Base-by-base conservation (phyloP, 2,329 filamentous ascomycete species). In the Ceratocystis huliohia region DNA sequence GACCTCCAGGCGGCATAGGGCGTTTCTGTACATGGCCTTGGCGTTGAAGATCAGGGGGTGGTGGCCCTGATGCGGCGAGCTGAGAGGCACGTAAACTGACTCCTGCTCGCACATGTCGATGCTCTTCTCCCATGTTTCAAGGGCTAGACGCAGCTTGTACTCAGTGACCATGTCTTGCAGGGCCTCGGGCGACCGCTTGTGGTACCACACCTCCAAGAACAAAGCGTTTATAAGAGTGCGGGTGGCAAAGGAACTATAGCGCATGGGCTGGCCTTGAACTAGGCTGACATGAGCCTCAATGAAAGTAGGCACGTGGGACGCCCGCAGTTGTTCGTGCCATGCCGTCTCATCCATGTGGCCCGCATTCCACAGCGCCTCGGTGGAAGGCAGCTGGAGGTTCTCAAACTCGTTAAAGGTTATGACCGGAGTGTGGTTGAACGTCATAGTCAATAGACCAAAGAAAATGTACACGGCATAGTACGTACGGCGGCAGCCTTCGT, bases 381-480 rank as follows among this genome's bases (percentile, higher is more conserved):
- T 95, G 0, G 93, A 96, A 1, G 94, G 94, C 66, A 99, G 82
- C 74, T 94, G 88, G 62, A 97, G 78, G 66, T 92, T 89, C 74
- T 97, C 94, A 70, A 99, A 96, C 75, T 97, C 94, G 75, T 96
- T 96, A 81, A 96, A 96, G 77, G 90, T 92, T 79, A 99, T 96
- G 41, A 92, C 93, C 13, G 94, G 94, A 0, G 93, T 97, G 77
- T 97, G 94, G 75, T 97, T 97, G 82, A 95, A 99, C 0, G 93
- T 95, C 76, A 99, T 77, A 0, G 94, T 97, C 71, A 97, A 78
- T 72, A 97, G 82, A 66, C 94, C 94, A 73, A 97, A 97, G 83
- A 97, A 97, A 76, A 97, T 96, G 79, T 97, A 99, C 68, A 97
- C 94, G 0, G 94, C 93, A 73, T 96, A 99, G 78, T 97, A 99